phyloP scores from a whole-genome alignment of 306 rosid genomes.

The Fagus crenata region DNA sequence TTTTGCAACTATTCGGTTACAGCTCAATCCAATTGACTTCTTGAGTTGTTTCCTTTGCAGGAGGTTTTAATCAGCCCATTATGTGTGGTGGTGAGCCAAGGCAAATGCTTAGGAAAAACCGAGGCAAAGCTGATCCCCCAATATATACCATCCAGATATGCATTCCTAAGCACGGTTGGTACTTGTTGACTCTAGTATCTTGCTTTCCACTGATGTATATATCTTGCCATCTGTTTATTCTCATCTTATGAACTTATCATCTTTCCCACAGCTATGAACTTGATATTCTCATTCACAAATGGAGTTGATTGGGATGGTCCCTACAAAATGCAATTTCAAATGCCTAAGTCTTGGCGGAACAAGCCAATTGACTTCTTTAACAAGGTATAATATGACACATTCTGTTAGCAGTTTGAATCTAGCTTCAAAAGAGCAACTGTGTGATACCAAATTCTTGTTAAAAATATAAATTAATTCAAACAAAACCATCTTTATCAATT shows the following conservation, averaged over 20 bases:
- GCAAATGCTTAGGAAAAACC: slow-evolving; percentile 64
- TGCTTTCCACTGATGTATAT: background rate
- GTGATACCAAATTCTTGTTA: background rate
- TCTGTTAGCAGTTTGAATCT: slow-evolving; percentile 4
- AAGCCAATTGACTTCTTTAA: slow-evolving; percentile 79
- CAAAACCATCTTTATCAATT: background rate
- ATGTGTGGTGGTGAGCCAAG: slow-evolving; percentile 98
- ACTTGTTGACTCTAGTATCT: background rate
- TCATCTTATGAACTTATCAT: slow-evolving; percentile 10
- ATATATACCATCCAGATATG: slow-evolving; percentile 78
- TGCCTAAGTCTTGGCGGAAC: slow-evolving; percentile 64
- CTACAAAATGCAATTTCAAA: slow-evolving; percentile 72
- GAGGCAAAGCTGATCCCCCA: slow-evolving; percentile 91
- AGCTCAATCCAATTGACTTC: slow-evolving; percentile 7
- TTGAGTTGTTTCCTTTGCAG: slow-evolving; percentile 36
- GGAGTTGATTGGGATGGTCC: slow-evolving; percentile 98
- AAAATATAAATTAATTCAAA: background rate
- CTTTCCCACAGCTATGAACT: slow-evolving; percentile 59
- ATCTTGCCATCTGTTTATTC: background rate
- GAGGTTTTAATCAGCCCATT: slow-evolving; percentile 95
- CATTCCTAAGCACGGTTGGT: slow-evolving; percentile 79
- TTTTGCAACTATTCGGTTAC: background rate
- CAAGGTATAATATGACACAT: slow-evolving; percentile 44
- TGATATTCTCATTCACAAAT: slow-evolving; percentile 94
- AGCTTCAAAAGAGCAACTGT: background rate